These are phyloP conservation scores for Poa pratensis DNA, from an alignment of 176 grass and related monocot genomes.

Conservation along the genomic window DNA sequence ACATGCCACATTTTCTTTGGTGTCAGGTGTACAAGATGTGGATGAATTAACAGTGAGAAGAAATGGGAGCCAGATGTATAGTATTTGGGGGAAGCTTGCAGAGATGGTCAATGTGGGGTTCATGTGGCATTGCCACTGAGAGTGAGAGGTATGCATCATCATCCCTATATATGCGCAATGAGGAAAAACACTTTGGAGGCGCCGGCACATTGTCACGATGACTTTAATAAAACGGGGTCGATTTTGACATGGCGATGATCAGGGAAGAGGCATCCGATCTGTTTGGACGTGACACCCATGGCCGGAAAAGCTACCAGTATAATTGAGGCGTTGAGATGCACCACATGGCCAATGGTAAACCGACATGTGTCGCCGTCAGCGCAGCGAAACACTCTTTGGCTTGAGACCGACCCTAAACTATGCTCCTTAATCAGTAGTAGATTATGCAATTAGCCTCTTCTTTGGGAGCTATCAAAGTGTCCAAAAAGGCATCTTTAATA, in stretches of 20 bases:
- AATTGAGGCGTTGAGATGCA: conserved; percentile 38
- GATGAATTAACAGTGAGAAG: no score
- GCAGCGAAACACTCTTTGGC: neutral
- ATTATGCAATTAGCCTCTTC: conserved; percentile 21
- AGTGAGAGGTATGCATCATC: conserved; percentile 43
- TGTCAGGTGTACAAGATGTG: conserved; percentile 4
- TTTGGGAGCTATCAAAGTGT: conserved; percentile 38
- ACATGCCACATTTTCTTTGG: conserved; percentile 26
- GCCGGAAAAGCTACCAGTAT: conserved; percentile 31
- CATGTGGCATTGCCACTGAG: conserved; percentile 33
- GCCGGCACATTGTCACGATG: conserved; percentile 61
- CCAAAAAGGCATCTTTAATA: conserved; percentile 52
- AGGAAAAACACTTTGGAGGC: conserved; percentile 46
- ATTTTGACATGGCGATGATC: conserved; percentile 36
- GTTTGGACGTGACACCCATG: conserved; percentile 54
- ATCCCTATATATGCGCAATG: neutral
- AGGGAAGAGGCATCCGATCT: conserved; percentile 36
- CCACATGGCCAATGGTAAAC: conserved; percentile 1
- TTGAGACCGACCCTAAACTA: neutral
- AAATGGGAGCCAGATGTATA: neutral
- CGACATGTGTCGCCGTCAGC: neutral
- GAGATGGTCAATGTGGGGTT: conserved; percentile 47
- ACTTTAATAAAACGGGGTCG: conserved; percentile 45
- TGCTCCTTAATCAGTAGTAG: neutral
- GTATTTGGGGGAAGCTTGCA: conserved; percentile 42